phyloP scores from a whole-genome alignment of 306 rosid species.

The Glycine latifolia region DNA sequence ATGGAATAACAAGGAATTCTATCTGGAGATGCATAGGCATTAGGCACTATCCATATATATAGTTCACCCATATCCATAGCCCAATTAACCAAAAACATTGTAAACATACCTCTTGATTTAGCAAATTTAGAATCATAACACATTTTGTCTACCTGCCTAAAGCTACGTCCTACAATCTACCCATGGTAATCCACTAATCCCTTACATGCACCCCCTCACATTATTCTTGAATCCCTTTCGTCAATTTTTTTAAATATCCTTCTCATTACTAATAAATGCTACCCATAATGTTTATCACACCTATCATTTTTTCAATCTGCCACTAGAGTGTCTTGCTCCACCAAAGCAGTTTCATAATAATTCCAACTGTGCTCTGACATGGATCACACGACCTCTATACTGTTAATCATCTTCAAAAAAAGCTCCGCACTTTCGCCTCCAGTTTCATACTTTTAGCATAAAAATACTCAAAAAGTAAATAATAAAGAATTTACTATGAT shows the following conservation, averaged over 20 bases:
- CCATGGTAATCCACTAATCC: background rate
- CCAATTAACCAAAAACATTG: slow-evolving; percentile 3
- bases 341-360: background rate
- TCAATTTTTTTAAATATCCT: background rate
- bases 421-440: background rate
- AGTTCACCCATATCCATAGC: too few species aligned
- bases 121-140: slow-evolving; percentile 13
- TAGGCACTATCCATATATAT: too few species aligned
- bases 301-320: slow-evolving; percentile 7
- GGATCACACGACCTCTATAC: slow-evolving; percentile 4
- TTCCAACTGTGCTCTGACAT: background rate
- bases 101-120: background rate
- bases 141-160: background rate
- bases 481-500: background rate
- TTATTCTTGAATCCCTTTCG: background rate
- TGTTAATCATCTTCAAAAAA: background rate
- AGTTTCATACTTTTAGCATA: slow-evolving; percentile 28
- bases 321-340: background rate
- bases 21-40: background rate
- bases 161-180: background rate
- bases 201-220: background rate
- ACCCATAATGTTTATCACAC: too few species aligned
- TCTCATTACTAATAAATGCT: too few species aligned
- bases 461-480: background rate
- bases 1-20: slow-evolving; percentile 26